phyloP scores from a whole-genome alignment of 371 early-diverging fungal genomes.

The Coemansia sp. region DNA sequence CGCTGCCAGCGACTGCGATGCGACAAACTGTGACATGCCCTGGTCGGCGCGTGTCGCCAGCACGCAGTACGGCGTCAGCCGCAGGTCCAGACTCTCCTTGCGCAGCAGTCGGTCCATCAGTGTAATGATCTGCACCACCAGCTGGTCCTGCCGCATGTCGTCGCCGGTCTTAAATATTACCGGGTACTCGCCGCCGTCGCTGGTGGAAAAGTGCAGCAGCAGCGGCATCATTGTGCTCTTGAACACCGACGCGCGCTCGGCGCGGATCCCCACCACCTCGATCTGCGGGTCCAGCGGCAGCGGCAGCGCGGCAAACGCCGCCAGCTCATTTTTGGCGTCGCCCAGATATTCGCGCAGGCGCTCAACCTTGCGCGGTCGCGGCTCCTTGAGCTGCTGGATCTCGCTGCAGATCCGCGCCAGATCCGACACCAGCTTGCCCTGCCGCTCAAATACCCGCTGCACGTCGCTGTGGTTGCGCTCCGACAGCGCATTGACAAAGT shows the following conservation, averaged over 20 bases:
- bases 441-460: constrained; percentile 72
- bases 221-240: constrained; percentile 89
- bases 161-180: constrained; percentile 96
- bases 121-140: constrained; percentile 93
- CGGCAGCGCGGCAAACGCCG: constrained; percentile 69
- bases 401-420: constrained; percentile 72
- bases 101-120: constrained; percentile 91
- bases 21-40: constrained; percentile 90
- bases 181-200: constrained; percentile 77
- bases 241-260: constrained; percentile 86
- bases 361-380: constrained; percentile 85
- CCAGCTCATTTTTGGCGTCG: constrained; percentile 78
- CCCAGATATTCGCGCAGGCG: constrained; percentile 67
- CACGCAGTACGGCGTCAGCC: constrained; percentile 90
- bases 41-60: constrained; percentile 91
- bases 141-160: constrained; percentile 96
- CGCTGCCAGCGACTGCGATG: constrained; percentile 80
- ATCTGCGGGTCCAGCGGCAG: constrained; percentile 86
- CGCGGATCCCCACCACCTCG: constrained; percentile 78
- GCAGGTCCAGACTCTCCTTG: constrained; percentile 92
- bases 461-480: constrained; percentile 52
- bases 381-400: constrained; percentile 73
- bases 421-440: constrained; percentile 77
- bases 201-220: constrained; percentile 73
- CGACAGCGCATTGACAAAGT: constrained; percentile 71